Base-by-base conservation (phyloP, 768 basidiomycete species). In the Calvatia gigantea region DNA sequence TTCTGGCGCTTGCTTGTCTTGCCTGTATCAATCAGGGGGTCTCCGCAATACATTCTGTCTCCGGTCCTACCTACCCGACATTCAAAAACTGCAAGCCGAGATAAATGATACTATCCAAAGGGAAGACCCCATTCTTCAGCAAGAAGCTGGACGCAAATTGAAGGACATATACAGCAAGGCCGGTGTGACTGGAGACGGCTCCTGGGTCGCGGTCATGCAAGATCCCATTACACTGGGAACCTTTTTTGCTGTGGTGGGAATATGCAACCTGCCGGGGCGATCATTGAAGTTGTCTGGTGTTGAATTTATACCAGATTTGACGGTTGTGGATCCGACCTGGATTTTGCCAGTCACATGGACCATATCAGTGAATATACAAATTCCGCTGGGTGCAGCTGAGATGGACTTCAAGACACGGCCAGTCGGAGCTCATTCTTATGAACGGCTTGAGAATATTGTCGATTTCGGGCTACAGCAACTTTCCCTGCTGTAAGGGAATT, bases 241-340 rank as follows among this genome's bases (percentile, higher is more conserved):
- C 73, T 98, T 98, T 79, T 86, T 93, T 61, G 91, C 82, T 15
- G 67, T 96, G 53, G 84, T 83, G 70, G 73, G 73, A 43, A 79
- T 98, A 75, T 85, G 86, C 61, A 73, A 77, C 45, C 67, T 86
- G 42, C 91, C 91, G 0, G 69, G 97, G 17, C 77, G 77, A 51
- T 92, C 93, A 71, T 67, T 98, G 63, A 78, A 80, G 60, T 73
- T 84, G 58, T 93, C 91, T 56, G 94, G 95, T 0, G 67, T 93
- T 28, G 75, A 69, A 42, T 84, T 85, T 71, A 67, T 95, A 35
- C 84, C 85, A 0, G 89, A 98, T 69, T 70, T 98, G 60, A 92
- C 93, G 0, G 67, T 77, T 2, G 66, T 83, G n/a, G 91, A 92
- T 65, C 92, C 94, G 11, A 84, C 80, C 49, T 87, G 81, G 61